Percentiles rank a stretch among this genome's conserved stretches.
Evolutionary conservation across 768 basidiomycete genomes (phyloP).

Genomic region (Ramaria rubella): DNA sequence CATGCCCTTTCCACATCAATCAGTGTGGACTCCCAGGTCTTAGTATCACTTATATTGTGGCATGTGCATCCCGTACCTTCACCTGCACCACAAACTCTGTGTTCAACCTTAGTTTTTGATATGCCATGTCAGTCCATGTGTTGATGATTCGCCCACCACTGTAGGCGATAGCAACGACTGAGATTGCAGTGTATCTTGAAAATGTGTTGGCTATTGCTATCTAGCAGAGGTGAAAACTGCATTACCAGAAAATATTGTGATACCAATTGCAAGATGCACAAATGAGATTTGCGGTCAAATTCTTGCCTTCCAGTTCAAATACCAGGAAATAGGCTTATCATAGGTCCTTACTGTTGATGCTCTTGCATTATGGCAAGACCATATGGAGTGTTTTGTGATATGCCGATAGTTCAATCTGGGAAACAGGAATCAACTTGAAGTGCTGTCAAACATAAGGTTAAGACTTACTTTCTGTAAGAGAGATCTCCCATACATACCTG

Average conservation of each 20-base stretch:
- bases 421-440: constrained; percentile 12
- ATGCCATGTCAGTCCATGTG: constrained; percentile 9
- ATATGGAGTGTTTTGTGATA: constrained; percentile 13
- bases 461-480: constrained; percentile 13
- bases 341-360: constrained; percentile 9
- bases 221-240: background rate
- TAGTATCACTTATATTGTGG: background rate
- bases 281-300: constrained; percentile 5
- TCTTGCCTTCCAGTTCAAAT: constrained; percentile 12
- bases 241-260: constrained; percentile 7
- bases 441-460: background rate
- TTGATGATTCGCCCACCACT: constrained; percentile 7
- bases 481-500: constrained; percentile 15
- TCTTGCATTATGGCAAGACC: constrained; percentile 12
- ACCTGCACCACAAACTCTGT: constrained; percentile 8
- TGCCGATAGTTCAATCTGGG: too few species aligned
- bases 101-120: constrained; percentile 6
- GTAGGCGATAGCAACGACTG: constrained; percentile 11
- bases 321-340: constrained; percentile 7
- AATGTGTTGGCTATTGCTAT: too few species aligned
- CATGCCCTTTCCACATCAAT: constrained; percentile 2
- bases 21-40: background rate
- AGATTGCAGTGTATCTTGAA: constrained; percentile 11
- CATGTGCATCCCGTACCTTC: constrained; percentile 13
- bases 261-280: constrained; percentile 5